Percentiles rank a stretch among this genome's conserved stretches.
phyloP scores from a whole-genome alignment of 768 basidiomycete species.

The Suillus tomentosus region DNA sequence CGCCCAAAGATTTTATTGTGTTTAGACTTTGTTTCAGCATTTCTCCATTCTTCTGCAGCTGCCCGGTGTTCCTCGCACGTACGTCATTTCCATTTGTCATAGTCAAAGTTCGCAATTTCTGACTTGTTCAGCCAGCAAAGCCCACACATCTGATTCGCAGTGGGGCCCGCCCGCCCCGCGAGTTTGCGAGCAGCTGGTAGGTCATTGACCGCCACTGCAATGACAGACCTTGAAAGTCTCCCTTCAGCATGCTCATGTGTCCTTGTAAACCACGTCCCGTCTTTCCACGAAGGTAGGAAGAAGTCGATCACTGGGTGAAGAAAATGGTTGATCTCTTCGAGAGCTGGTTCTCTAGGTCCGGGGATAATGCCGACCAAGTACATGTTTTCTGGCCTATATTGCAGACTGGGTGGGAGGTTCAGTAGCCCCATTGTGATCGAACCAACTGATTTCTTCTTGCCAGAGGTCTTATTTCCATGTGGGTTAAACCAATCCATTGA shows the following conservation, averaged over 20 bases:
- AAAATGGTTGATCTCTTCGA: constrained; percentile 39
- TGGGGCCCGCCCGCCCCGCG: constrained; percentile 16
- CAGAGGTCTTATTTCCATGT: constrained; percentile 34
- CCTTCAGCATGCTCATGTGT: constrained; percentile 24
- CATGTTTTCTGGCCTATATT: constrained; percentile 40
- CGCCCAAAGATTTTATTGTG: neutral
- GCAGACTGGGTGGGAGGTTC: constrained; percentile 38
- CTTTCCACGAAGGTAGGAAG: constrained; percentile 36
- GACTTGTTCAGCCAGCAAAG: constrained; percentile 16
- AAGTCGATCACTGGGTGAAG: constrained; percentile 30
- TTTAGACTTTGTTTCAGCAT: constrained; percentile 14
- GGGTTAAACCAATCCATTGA: constrained; percentile 43
- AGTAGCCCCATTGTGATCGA: constrained; percentile 12
- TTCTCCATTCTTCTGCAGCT: constrained; percentile 21
- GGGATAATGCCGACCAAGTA: constrained; percentile 42
- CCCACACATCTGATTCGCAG: neutral
- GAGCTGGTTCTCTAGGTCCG: constrained; percentile 39
- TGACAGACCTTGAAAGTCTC: constrained; percentile 26
- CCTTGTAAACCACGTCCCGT: constrained; percentile 28
- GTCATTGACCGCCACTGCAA: constrained; percentile 31
- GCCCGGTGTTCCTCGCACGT: constrained; percentile 15
- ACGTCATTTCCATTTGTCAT: constrained; percentile 11
- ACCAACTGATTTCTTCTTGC: constrained; percentile 26
- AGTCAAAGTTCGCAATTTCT: constrained; percentile 10
- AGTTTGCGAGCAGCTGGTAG: constrained; percentile 32